Base-by-base conservation (phyloP, 805 yeast genomes). In the Suhomyces pyralidae region DNA sequence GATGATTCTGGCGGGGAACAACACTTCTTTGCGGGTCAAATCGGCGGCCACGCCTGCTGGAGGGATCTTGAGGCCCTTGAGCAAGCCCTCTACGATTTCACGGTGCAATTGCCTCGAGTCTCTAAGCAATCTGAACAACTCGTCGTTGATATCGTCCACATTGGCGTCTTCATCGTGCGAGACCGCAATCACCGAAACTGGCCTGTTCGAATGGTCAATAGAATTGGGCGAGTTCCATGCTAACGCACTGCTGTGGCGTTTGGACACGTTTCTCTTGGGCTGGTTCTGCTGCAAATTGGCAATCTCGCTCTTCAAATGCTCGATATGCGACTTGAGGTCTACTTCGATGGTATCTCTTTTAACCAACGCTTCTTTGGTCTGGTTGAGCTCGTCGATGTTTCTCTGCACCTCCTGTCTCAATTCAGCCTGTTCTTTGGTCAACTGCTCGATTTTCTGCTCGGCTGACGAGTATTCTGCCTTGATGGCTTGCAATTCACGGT, bases 1-100 rank as follows among this genome's bases (percentile, higher is more conserved):
- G 63, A 94, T 84, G 58, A 94, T 90, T 77, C 97, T 84, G 1
- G 97, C 94, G 25, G 99, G 99, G 84, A 91, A 94, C 51, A 94
- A 77, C 9, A 93, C 96, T 67, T 94, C 98, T 65, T 91, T 90
- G 65, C 90, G 82, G 14, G 92, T 84, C 58, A 90, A 76, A 62
- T 85, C 90, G 46, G 90, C 86, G 44, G 94, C 91, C 46, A 88
- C 90, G 55, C 90, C 88, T 20, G 96, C 86, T 38, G 85, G 83
- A 45, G 98, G 97, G 50, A 92, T 83, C 70, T 84, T 88, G 69
- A 93, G 79, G 9, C 90, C 92, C 74, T 84, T 87, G 64, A 94
- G 77, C 55, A 94, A 76, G 5, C 96, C 96, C 60, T 87, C 92
- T 28, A 91, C 86, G 48, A 90, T 88, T 69, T 93, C 97, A 55